Conservation (phyloP, 2,329 filamentous ascomycete species). For the Penicillium sp. region DNA sequence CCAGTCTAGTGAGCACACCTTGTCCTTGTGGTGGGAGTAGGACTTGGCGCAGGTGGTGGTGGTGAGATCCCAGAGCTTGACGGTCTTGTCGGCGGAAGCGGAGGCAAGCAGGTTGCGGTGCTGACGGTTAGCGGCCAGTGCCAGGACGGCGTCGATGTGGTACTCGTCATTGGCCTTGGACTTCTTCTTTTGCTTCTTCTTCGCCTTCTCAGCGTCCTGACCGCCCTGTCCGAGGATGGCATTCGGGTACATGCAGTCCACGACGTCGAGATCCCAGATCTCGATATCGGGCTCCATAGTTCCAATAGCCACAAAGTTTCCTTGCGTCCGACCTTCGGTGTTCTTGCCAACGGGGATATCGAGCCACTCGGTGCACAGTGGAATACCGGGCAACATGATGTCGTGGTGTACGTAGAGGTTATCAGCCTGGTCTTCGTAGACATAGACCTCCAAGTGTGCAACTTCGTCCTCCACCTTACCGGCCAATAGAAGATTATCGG, state of each 20-base stretch:
- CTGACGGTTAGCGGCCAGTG: slow-evolving; percentile 85
- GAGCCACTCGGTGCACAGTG: slow-evolving; percentile 92
- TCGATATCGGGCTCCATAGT: slow-evolving; percentile 99
- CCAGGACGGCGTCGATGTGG: slow-evolving; percentile 90
- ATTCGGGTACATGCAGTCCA: slow-evolving; percentile 98
- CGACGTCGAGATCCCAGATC: slow-evolving; percentile 93
- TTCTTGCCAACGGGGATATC: slow-evolving; percentile 82
- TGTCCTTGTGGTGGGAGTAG: slow-evolving; percentile 93
- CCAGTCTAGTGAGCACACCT: slow-evolving; percentile 95
- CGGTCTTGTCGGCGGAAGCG: slow-evolving; percentile 91
- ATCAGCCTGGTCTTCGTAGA: slow-evolving; percentile 92
- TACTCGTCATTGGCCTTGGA: slow-evolving; percentile 84
- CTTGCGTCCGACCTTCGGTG: slow-evolving; percentile 63
- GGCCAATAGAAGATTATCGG: slow-evolving; percentile 87
- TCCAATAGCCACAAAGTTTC: slow-evolving; percentile 91
- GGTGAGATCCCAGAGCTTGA: slow-evolving; percentile 97
- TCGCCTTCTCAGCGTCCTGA: slow-evolving; percentile 49
- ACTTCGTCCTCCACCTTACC: slow-evolving; percentile 97
- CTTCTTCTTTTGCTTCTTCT: slow-evolving; percentile 84
- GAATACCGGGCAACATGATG: slow-evolving; percentile 97
- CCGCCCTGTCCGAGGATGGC: slow-evolving; percentile 81
- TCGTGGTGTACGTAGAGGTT: slow-evolving; percentile 99
- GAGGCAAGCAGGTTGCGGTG: slow-evolving; percentile 94
- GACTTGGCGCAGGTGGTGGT: slow-evolving; percentile 92
- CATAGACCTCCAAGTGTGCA: slow-evolving; percentile 92